Base-by-base conservation (phyloP, 2,329 filamentous ascomycete genomes). In the Colletotrichum scovillei region DNA sequence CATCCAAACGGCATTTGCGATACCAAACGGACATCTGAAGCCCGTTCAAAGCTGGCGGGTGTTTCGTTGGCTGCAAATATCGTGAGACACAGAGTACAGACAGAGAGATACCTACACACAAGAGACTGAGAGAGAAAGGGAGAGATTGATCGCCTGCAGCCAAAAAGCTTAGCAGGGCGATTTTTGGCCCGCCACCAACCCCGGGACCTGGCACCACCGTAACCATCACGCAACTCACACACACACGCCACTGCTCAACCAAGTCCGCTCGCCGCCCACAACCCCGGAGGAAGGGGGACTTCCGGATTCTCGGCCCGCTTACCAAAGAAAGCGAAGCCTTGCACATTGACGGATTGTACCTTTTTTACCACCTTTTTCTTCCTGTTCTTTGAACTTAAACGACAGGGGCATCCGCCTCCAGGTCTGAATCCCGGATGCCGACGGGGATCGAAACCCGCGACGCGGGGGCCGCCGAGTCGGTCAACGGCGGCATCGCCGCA, bases 401-500 rank as follows among this genome's bases (percentile, higher is more conserved):
- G 42, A 9, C 42, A 22, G 42, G 42, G 38, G 38, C 16, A 42
- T 22, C 9, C 19, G 16, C 38, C 24, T 49, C 22, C n/a, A 56
- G 26, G 16, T 28, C 7, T 28, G 26, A 73, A 73, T 62, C 67
- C 70, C 70, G 70, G 66, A 73, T 73, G 70, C 55, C 67, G 67
- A 55, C 60, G 32, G 70, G 70, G 28, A 22, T 52, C 22, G 53
- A 60, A 56, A 38, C 26, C 46, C 66, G 38, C 60, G 70, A 73
- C 46, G 26, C 70, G 19, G 70, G 67, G 60, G n/a, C 46, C 12
- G 32, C 60, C 70, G 60, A 65, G 60, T 69, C 60, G 26, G 60
- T n/a, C 42, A 35, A 22, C 38, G 22, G 56, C 7, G 70, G 73
- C 19, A 74, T 74, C 62, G 28, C 82, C 0, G 82, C 82, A 2